Conservation (phyloP, 1,139 yeast species). For the Geotrichum reessii region DNA sequence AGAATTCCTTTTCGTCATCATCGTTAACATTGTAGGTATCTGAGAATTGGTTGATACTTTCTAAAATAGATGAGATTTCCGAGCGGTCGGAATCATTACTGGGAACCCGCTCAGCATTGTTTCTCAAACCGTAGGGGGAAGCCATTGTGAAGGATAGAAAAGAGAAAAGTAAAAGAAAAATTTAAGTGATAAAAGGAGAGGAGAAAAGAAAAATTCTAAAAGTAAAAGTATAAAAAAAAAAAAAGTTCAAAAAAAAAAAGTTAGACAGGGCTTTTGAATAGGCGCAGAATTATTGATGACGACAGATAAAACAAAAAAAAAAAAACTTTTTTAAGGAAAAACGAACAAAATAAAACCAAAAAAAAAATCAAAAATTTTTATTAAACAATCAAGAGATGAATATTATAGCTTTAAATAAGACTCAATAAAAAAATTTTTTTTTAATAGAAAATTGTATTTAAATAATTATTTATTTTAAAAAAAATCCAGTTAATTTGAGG, state of each 20-base stretch:
- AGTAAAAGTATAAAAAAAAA: too few species aligned
- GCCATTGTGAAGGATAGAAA: not conserved
- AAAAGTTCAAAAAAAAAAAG: too few species aligned
- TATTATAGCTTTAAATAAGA: too few species aligned
- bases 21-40: conserved; percentile 1
- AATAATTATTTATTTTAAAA: too few species aligned
- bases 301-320: not conserved
- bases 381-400: too few species aligned
- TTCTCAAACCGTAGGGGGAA: not conserved
- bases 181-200: not conserved
- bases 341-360: too few species aligned
- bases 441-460: too few species aligned
- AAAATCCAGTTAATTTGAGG: too few species aligned
- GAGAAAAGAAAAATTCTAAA: not conserved
- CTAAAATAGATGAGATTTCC: conserved; percentile 15
- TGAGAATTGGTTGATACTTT: conserved; percentile 15
- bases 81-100: conserved; percentile 15
- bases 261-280: not conserved
- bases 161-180: not conserved
- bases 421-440: too few species aligned
- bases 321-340: too few species aligned
- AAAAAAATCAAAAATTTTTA: too few species aligned
- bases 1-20: not conserved
- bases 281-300: not conserved
- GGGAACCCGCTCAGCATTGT: not conserved